Base-by-base conservation (phyloP, 2,329 filamentous ascomycete species). In the Apiospora malaysiana region DNA sequence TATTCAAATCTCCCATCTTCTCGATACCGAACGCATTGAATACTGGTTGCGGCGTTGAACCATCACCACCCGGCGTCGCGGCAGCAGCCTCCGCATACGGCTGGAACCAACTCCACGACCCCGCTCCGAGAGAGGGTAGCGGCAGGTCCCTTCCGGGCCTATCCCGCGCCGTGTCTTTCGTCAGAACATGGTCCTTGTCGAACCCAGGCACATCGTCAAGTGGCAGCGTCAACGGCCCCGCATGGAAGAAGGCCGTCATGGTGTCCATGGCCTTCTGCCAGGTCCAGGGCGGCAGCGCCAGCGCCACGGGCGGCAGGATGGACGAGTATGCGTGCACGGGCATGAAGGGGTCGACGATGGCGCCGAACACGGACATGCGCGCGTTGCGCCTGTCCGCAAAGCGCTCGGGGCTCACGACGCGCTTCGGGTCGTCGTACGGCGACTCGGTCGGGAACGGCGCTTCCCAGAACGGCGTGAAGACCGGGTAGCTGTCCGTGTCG, bases 201-300 rank as follows among this genome's bases (percentile, higher is more conserved):
- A 56, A 74, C 2, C 18, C 37, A 7, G 74, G 73, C 8, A 79
- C 73, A 12, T 78, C 73, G 0, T 45, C 46, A 2, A 76, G 74
- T 6, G 45, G 16, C 8, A 82, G 51, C 0, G 77, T 72, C 40
- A 82, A 14, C 0, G 82, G 83, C 0, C 83, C 83, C 0, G 77
- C 69, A 66, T 81, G 79, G 72, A 83, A 83, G 68, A 85, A 85
- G 0, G 82, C 82, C 0, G 77, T 82, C 78, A 85, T 84, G 1
- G 70, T 77, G 14, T 76, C 71, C 72, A 84, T 71, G 5, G 82
- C 82, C 0, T 65, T 37, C 70, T 84, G 77, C 78, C 78, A 80
- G 0, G 80, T 82, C 82, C 82, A 85, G 0, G 74, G 14, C 0
- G 80, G 81, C 1, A 85, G 72, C 14, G 59, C 42, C 0, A 83